A percentile compares a stretch with the other conserved stretches of the same genome.
These are phyloP conservation scores for Zoysia japonica DNA, from an alignment of 176 grass and related monocot species.

Conservation along the genomic window DNA sequence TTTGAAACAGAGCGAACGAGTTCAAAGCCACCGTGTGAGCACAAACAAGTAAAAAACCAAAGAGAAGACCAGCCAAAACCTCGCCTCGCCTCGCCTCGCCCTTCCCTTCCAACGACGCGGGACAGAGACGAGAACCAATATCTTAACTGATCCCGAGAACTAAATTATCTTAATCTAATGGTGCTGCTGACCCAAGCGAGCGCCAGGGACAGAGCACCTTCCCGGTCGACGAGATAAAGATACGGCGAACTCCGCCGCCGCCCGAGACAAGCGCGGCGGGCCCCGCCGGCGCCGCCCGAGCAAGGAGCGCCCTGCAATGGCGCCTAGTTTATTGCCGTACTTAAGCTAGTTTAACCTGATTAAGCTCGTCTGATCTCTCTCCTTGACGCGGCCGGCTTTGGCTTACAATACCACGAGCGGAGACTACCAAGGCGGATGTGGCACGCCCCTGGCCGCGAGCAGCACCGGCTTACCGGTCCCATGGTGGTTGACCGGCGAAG, in stretches of 20 bases:
- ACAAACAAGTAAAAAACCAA: background rate
- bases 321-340: background rate
- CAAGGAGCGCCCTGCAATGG: constrained; percentile 22
- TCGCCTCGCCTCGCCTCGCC: background rate
- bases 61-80: background rate
- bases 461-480: background rate
- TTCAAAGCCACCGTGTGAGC: background rate
- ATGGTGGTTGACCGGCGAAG: background rate
- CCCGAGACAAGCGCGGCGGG: background rate
- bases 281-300: constrained; percentile 30
- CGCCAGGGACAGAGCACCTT: background rate
- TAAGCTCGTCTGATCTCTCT: background rate
- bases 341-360: background rate
- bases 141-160: constrained; percentile 14
- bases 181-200: background rate
- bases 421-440: constrained; percentile 14
- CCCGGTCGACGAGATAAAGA: constrained; percentile 19
- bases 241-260: background rate
- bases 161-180: constrained; percentile 23
- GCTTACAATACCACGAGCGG: background rate
- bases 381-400: too few species aligned
- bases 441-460: constrained; percentile 1
- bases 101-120: background rate
- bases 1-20: background rate
- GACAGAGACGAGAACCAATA: constrained; percentile 19